phyloP scores from a whole-genome alignment of 768 basidiomycete species.

The Crepidotus variabilis region DNA sequence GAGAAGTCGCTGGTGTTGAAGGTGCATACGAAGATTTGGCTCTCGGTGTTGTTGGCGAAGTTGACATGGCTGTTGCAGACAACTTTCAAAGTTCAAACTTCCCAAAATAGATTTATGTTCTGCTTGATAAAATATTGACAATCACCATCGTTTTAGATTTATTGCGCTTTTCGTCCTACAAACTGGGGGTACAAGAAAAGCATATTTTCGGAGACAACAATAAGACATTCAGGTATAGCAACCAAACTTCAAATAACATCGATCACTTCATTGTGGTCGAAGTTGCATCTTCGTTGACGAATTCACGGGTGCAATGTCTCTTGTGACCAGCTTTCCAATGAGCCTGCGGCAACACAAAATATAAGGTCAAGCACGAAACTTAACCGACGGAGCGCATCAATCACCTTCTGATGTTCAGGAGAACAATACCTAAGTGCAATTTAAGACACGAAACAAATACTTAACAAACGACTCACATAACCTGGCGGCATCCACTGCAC shows the following conservation, averaged over 20 bases:
- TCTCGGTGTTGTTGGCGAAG: constrained; percentile 37
- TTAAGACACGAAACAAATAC: neutral
- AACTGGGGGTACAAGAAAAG: too few species aligned
- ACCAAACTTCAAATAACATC: too few species aligned
- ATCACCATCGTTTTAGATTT: neutral
- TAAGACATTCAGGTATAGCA: too few species aligned
- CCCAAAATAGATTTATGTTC: neutral
- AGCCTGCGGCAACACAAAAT: constrained; percentile 6
- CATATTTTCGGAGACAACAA: too few species aligned
- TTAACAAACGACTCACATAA: constrained; percentile 13
- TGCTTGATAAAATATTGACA: neutral
- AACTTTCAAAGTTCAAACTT: neutral
- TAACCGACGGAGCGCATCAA: neutral
- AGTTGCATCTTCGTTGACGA: neutral
- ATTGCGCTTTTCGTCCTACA: too few species aligned
- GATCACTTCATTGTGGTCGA: neutral
- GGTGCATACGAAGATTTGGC: constrained; percentile 32
- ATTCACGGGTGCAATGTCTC: constrained; percentile 16
- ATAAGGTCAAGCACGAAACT: neutral
- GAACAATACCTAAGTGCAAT: constrained; percentile 15
- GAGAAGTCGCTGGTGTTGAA: constrained; percentile 56
- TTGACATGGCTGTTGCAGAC: constrained; percentile 22
- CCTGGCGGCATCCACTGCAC: constrained; percentile 22
- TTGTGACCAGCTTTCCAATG: constrained; percentile 25
- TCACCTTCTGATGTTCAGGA: constrained; percentile 18